A percentile compares a stretch with the other conserved stretches of the same genome.
phyloP scores from a whole-genome alignment of 2,329 filamentous ascomycete genomes.

The Coniochaeta sp. region DNA sequence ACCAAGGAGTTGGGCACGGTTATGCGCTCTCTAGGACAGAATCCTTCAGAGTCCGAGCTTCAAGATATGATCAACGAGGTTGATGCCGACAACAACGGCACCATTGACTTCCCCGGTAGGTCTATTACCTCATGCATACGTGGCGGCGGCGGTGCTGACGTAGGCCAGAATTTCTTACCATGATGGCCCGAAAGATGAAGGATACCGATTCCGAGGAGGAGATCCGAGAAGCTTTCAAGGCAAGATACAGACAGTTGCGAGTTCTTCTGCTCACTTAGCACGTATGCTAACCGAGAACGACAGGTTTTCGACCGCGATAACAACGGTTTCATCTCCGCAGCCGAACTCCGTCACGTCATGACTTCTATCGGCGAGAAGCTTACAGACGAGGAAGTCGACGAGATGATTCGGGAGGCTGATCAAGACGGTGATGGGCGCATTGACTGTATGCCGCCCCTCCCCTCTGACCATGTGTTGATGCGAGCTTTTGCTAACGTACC shows the following conservation, averaged over 20 bases:
- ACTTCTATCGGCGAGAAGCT: conserved; percentile 88
- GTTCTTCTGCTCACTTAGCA: neutral
- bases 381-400: conserved; percentile 83
- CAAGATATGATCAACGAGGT: conserved; percentile 96
- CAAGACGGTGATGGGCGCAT: conserved; percentile 85
- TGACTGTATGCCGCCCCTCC: conserved; percentile 55
- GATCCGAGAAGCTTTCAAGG: conserved; percentile 85
- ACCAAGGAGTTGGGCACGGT: conserved; percentile 86
- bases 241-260: conserved; percentile 21
- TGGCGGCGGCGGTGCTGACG: conserved; percentile 17
- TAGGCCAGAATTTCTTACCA: conserved; percentile 71
- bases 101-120: conserved; percentile 82
- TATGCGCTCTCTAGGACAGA: conserved; percentile 85
- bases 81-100: conserved; percentile 87
- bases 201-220: conserved; percentile 88
- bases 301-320: conserved; percentile 81
- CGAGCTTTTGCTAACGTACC: conserved; percentile 16
- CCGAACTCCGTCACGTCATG: conserved; percentile 85
- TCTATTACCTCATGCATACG: neutral
- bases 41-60: conserved; percentile 82
- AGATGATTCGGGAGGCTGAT: conserved; percentile 89
- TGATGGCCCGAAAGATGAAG: conserved; percentile 95
- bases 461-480: neutral
- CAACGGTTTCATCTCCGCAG: conserved; percentile 86
- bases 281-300: conserved; percentile 10